A percentile compares a stretch with the other conserved stretches of the same genome.
Conservation (phyloP, 352 stramenopile species). For the Phytophthora ramorum region DNA sequence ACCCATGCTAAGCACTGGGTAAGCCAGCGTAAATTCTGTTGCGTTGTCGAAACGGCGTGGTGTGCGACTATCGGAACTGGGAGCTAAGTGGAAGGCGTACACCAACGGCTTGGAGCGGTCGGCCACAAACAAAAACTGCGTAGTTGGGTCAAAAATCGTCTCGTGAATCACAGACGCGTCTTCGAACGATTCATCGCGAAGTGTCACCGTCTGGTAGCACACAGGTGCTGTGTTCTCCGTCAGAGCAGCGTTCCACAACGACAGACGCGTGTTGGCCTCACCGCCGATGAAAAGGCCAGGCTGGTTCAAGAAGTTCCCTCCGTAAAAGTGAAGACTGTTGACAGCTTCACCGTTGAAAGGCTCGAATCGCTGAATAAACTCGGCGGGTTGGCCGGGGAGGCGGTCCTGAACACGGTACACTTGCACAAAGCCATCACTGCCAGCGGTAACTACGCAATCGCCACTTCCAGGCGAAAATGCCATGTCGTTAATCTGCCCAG, state of each 20-base stretch:
- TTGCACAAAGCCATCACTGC: slow-evolving; percentile 81
- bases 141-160: slow-evolving; percentile 71
- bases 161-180: slow-evolving; percentile 53
- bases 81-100: slow-evolving; percentile 72
- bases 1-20: slow-evolving; percentile 79
- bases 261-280: slow-evolving; percentile 62
- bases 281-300: slow-evolving; percentile 71
- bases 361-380: slow-evolving; percentile 83
- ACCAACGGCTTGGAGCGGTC: slow-evolving; percentile 67
- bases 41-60: slow-evolving; percentile 79
- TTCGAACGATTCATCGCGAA: slow-evolving; percentile 42
- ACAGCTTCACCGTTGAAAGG: slow-evolving; percentile 75
- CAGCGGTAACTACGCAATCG: slow-evolving; percentile 66
- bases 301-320: slow-evolving; percentile 49
- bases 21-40: slow-evolving; percentile 81
- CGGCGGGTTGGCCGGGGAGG: slow-evolving; percentile 54
- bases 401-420: slow-evolving; percentile 71
- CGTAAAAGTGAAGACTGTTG: slow-evolving; percentile 78
- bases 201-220: slow-evolving; percentile 71
- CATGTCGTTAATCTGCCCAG: slow-evolving; percentile 79
- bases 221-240: slow-evolving; percentile 60
- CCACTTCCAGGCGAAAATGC: slow-evolving; percentile 71
- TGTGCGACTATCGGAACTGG: slow-evolving; percentile 39
- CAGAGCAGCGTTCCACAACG: slow-evolving; percentile 55
- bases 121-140: slow-evolving; percentile 83